A percentile compares a stretch with the other conserved stretches of the same genome.
These are phyloP conservation scores for Solanum paucissectum DNA, from an alignment of 257 asterid genomes.

Conservation along the genomic window DNA sequence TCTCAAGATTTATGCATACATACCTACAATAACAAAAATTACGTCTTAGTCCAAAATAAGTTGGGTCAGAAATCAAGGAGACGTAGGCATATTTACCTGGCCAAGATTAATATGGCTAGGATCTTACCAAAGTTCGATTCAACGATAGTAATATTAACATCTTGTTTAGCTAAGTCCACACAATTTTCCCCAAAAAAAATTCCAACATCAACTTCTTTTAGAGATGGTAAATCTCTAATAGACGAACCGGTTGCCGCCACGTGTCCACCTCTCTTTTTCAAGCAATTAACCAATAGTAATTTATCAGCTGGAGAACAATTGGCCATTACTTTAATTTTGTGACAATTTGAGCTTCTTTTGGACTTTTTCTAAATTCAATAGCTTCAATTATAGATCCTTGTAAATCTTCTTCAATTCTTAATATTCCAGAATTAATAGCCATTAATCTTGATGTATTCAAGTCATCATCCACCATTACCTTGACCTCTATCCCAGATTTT, in stretches of 20 bases:
- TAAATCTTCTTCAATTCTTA: constrained; percentile 10
- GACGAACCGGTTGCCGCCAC: constrained; percentile 13
- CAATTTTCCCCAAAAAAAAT: constrained; percentile 4
- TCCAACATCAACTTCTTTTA: constrained; percentile 33
- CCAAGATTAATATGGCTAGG: constrained; percentile 12
- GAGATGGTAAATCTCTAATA: constrained; percentile 24
- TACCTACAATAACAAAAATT: constrained; percentile 12
- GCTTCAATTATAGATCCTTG: constrained; percentile 15
- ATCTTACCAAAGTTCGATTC: constrained; percentile 4
- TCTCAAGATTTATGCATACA: constrained; percentile 13
- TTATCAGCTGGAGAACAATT: constrained; percentile 25
- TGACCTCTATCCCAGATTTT: constrained; percentile 12
- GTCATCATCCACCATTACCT: constrained; percentile 24
- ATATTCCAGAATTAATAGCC: constrained; percentile 24
- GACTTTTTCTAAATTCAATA: constrained; percentile 10
- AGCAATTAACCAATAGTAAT: constrained; percentile 21
- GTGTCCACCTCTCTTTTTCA: constrained; percentile 11
- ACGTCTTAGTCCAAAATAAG: background rate
- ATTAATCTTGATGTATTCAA: constrained; percentile 20
- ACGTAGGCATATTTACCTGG: constrained; percentile 10
- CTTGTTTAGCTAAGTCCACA: background rate
- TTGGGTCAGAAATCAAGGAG: background rate
- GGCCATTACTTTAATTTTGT: constrained; percentile 15
- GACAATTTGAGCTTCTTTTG: constrained; percentile 11
- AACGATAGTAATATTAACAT: constrained; percentile 6